Percentiles rank a stretch among this genome's conserved stretches.
These are phyloP conservation scores for Chondrus crispus DNA, from an alignment of 23 red algal genomes.

Conservation along the genomic window DNA sequence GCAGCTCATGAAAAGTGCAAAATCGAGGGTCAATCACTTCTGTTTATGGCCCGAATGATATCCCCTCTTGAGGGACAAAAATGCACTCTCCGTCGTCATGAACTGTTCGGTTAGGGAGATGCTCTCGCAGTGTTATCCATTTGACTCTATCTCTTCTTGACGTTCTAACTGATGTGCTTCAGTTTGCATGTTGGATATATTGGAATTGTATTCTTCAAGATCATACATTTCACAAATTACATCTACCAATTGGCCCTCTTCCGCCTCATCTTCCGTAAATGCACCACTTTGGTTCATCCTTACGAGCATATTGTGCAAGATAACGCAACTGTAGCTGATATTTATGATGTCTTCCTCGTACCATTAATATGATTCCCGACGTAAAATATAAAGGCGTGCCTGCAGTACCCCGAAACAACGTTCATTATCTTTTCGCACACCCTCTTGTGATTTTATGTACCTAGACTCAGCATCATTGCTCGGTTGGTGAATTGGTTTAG, in stretches of 20 bases:
- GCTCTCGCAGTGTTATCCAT: background rate
- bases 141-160: background rate
- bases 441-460: conserved; percentile 16
- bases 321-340: background rate
- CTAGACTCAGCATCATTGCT: background rate
- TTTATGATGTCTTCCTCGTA: background rate
- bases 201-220: background rate
- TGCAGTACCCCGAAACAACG: background rate
- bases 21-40: no score
- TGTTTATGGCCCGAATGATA: no score
- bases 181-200: no score
- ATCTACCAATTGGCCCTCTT: background rate
- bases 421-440: conserved; percentile 9
- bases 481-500: background rate
- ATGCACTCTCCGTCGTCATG: background rate
- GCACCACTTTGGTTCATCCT: background rate
- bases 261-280: background rate
- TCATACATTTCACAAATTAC: conserved; percentile 1
- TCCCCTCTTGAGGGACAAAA: no score
- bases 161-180: no score
- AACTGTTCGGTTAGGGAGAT: background rate
- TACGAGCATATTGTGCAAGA: conserved; percentile 2
- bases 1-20: no score
- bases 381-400: conserved; percentile 13
- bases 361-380: conserved; percentile 7